phyloP scores from a whole-genome alignment of 2,329 filamentous ascomycete genomes.

The Paracorniculantispora psalliotae region DNA sequence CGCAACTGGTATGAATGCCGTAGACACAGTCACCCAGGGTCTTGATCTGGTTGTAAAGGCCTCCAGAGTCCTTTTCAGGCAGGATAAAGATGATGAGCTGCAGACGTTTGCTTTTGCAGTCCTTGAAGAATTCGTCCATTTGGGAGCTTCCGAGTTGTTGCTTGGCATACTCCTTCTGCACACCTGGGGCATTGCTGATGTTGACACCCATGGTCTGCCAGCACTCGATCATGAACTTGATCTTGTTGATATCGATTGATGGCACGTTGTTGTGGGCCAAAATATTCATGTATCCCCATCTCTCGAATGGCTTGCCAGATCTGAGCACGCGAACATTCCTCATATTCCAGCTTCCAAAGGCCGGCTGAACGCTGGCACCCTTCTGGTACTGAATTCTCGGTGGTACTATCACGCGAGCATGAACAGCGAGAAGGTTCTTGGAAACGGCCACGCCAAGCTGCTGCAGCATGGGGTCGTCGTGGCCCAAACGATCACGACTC shows the following conservation, averaged over 20 bases:
- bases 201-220: slow-evolving; percentile 32
- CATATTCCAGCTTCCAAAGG: slow-evolving; percentile 68
- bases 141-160: slow-evolving; percentile 13
- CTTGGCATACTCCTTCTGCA: too few species aligned
- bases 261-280: slow-evolving; percentile 20
- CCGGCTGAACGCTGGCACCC: slow-evolving; percentile 28
- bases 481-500: slow-evolving; percentile 53
- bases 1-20: slow-evolving; percentile 66
- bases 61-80: slow-evolving; percentile 41
- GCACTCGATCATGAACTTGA: slow-evolving; percentile 27
- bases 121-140: slow-evolving; percentile 29
- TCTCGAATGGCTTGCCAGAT: slow-evolving; percentile 38
- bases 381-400: slow-evolving; percentile 57
- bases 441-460: slow-evolving; percentile 61
- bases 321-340: slow-evolving; percentile 49
- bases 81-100: slow-evolving; percentile 59
- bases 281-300: slow-evolving; percentile 49
- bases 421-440: slow-evolving; percentile 63
- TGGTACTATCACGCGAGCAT: slow-evolving; percentile 59
- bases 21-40: slow-evolving; percentile 58
- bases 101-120: slow-evolving; percentile 28
- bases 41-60: slow-evolving; percentile 64
- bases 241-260: slow-evolving; percentile 12
- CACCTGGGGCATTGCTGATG: too few species aligned
- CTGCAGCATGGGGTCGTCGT: slow-evolving; percentile 44